A percentile compares a stretch with the other conserved stretches of the same genome.
Evolutionary conservation across 2,329 filamentous ascomycete species (phyloP).

Genomic region (Ophiostoma sp.): DNA sequence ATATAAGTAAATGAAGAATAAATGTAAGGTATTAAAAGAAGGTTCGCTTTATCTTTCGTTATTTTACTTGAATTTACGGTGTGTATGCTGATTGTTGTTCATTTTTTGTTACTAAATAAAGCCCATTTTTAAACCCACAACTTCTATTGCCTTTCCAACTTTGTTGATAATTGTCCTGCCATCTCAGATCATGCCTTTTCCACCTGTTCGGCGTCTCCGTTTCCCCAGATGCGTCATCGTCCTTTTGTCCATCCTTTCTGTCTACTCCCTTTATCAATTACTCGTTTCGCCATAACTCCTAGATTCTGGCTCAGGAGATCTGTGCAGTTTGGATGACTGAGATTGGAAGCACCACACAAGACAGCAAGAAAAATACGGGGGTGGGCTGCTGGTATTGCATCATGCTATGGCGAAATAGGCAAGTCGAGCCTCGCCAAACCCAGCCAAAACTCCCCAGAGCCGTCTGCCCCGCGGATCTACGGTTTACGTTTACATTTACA

Average conservation of each 20-base stretch:
- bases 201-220: not conserved
- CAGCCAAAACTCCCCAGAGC: not conserved
- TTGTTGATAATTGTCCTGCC: not conserved
- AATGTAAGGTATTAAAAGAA: too few relatives aligned
- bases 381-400: conserved; percentile 2
- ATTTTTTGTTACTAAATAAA: not conserved
- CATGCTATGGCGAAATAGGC: conserved; percentile 21
- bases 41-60: not conserved
- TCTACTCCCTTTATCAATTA: not conserved
- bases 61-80: not conserved
- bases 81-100: not conserved
- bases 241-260: not conserved
- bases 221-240: conserved; percentile 4
- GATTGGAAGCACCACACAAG: not conserved
- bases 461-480: not conserved
- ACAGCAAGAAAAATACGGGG: not conserved
- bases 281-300: not conserved
- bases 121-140: not conserved
- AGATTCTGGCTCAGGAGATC: not conserved
- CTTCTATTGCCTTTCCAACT: not conserved
- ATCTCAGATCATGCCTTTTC: not conserved
- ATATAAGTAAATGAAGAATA: not conserved
- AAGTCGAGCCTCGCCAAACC: conserved; percentile 7
- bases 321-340: not conserved
- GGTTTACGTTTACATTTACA: too few relatives aligned